Evolutionary conservation across 495 filamentous ascomycete genomes (phyloP), one percentile per base, ranked within the genome.

Genomic region (Bacidia gigantensis): DNA sequence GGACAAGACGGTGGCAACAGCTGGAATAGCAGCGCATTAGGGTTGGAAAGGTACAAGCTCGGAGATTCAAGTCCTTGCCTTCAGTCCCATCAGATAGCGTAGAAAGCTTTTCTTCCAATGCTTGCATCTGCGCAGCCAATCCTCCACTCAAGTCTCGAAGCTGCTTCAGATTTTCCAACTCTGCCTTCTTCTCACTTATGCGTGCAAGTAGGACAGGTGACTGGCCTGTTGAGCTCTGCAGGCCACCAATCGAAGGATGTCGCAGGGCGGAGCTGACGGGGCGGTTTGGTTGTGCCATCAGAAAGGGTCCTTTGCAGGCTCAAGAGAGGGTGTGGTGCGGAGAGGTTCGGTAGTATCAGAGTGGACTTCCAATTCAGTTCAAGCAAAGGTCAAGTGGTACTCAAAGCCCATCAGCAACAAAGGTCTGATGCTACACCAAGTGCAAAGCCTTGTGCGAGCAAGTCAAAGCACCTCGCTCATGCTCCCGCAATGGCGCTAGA

Each of bases 61-160:
- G 49, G 42, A 45, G 35, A 18, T 18, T 50, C 2, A 45, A 17
- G 48, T 18, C 52, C 18, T 22, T 55, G 89, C 88, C 87, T 83
- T 97, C 87, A 29, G 92, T 95, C 40, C 92, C 92, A 65, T 93
- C 84, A 23, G 87, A 85, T 52, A 98, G 71, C 17, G 89, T 98
- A 24, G 77, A 70, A 41, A 98, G 69, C 66, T 95, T 96, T 61
- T 83, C 78, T 61, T 96, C 87, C 39, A 98, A 69, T 51, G 80
- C 79, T 64, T 93, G 80, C 92, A 98, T 95, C 67, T 96, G 88
- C 51, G 75, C 73, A 14, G 92, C 92, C 32, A 96, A 72, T 11
- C 81, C 85, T 17, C 80, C 86, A 60, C 88, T 95, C 56, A 98
- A 74, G 60, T 94, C 89, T 54, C 88, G 81, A 32, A 98, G 69